phyloP scores from a whole-genome alignment of 306 rosid species.

The Prosopis cineraria region DNA sequence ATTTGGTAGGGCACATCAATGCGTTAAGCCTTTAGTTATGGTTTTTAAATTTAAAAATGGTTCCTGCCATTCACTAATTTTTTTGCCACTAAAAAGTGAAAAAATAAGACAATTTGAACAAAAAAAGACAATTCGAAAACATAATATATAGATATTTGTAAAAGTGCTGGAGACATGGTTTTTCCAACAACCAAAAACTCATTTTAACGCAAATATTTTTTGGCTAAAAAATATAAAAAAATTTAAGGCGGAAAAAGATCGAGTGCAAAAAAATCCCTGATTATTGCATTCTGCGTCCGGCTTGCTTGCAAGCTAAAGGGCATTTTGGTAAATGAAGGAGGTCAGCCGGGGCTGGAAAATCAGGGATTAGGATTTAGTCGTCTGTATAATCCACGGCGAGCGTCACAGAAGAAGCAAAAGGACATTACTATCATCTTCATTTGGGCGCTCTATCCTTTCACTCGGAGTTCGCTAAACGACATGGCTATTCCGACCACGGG shows the following conservation, averaged over 20 bases:
- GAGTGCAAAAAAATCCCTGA: background rate
- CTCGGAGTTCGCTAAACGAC: conserved; percentile 21
- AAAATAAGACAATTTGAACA: no score
- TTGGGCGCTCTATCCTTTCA: conserved; percentile 31
- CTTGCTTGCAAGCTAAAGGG: background rate
- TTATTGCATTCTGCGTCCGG: background rate
- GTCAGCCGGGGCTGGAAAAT: background rate
- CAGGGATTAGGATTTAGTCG: background rate
- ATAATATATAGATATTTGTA: no score
- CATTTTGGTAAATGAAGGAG: background rate
- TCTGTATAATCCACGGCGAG: background rate
- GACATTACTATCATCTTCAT: background rate
- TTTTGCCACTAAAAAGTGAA: background rate
- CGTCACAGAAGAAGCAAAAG: background rate
- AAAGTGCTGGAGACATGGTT: background rate
- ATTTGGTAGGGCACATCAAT: no score
- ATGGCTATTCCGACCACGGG: conserved; percentile 37
- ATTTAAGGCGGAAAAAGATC: background rate
- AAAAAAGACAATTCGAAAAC: no score
- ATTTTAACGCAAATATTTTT: background rate
- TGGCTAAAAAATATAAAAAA: background rate
- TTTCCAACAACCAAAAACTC: background rate
- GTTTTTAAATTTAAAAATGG: no score
- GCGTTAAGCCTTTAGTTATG: background rate
- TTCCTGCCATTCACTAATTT: background rate